Percentiles rank a stretch among this genome's conserved stretches.
Evolutionary conservation across 768 basidiomycete genomes (phyloP).

Genomic region (Russula sp.): DNA sequence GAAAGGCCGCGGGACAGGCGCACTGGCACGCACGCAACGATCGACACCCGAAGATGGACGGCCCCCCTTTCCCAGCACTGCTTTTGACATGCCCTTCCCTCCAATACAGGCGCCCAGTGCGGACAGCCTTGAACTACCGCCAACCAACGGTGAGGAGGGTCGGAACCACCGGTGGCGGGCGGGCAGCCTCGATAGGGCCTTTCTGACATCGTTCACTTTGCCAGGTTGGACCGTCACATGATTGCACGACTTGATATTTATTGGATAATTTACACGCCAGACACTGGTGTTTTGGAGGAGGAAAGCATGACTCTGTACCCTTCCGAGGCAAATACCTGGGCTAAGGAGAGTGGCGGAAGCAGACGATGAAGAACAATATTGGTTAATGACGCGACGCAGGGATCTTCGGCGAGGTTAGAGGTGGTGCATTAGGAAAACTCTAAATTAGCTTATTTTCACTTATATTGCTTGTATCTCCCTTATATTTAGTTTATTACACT

Average conservation of each 20-base stretch:
- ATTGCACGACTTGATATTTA: background rate
- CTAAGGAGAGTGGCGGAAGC: background rate
- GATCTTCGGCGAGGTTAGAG: slow-evolving; percentile 3
- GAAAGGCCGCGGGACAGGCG: background rate
- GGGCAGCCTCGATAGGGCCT: slow-evolving; percentile 2
- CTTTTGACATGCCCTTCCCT: slow-evolving; percentile 7
- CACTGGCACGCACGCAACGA: background rate
- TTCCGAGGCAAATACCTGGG: background rate
- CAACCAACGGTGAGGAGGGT: slow-evolving; percentile 1
- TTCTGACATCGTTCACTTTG: slow-evolving; percentile 3
- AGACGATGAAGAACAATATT: background rate
- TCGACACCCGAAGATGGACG: background rate
- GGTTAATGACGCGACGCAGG: background rate
- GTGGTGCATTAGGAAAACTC: background rate
- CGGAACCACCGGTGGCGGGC: background rate
- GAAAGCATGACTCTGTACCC: background rate
- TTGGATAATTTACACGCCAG: background rate
- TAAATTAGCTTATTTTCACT: slow-evolving; percentile 14
- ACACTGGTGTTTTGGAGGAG: background rate
- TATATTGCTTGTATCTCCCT: slow-evolving; percentile 12
- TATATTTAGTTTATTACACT: slow-evolving; percentile 14
- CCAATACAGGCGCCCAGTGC: background rate
- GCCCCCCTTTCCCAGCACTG: background rate
- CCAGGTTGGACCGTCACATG: slow-evolving; percentile 14
- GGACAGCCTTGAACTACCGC: background rate